A percentile compares a stretch with the other conserved stretches of the same genome.
Conservation (phyloP, 2,329 filamentous ascomycete genomes). For the Ilyonectria destructans region DNA sequence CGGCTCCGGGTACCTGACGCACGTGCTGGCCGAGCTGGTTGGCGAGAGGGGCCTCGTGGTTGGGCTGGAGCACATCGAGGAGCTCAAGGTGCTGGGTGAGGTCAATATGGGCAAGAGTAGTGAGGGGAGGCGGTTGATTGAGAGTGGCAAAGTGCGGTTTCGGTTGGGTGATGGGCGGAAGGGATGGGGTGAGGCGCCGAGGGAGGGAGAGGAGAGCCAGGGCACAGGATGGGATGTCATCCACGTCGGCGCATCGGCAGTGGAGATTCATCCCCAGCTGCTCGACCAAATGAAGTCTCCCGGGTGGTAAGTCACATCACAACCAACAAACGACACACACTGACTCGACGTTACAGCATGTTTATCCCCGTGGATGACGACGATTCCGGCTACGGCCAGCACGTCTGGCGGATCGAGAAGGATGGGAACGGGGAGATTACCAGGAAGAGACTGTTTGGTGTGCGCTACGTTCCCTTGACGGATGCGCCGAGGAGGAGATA, state of each 20-base stretch:
- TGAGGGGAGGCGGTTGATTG: conserved; percentile 73
- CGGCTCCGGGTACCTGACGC: conserved; percentile 88
- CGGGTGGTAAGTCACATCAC: conserved; percentile 70
- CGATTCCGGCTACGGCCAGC: conserved; percentile 65
- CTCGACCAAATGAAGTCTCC: conserved; percentile 85
- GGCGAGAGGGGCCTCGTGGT: conserved; percentile 71
- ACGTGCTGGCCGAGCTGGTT: conserved; percentile 87
- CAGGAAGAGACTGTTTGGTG: conserved; percentile 77
- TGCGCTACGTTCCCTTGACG: conserved; percentile 84
- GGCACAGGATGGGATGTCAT: conserved; percentile 87
- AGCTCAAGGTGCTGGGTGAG: conserved; percentile 74
- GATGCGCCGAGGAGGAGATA: conserved; percentile 69
- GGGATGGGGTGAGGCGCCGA: conserved; percentile 68
- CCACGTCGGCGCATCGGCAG: conserved; percentile 92
- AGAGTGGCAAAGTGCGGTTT: conserved; percentile 78
- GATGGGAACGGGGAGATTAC: conserved; percentile 74
- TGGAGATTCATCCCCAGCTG: conserved; percentile 79
- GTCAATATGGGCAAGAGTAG: conserved; percentile 77
- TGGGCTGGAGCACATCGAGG: conserved; percentile 82
- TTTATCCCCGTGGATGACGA: conserved; percentile 83
- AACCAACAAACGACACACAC: background rate
- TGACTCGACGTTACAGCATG: conserved; percentile 63
- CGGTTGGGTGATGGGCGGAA: conserved; percentile 82
- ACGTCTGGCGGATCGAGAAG: conserved; percentile 84
- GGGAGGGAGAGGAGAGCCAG: conserved; percentile 64